phyloP scores from a whole-genome alignment of 192 early-diverging fungal genomes.

The Linnemannia elongata region DNA sequence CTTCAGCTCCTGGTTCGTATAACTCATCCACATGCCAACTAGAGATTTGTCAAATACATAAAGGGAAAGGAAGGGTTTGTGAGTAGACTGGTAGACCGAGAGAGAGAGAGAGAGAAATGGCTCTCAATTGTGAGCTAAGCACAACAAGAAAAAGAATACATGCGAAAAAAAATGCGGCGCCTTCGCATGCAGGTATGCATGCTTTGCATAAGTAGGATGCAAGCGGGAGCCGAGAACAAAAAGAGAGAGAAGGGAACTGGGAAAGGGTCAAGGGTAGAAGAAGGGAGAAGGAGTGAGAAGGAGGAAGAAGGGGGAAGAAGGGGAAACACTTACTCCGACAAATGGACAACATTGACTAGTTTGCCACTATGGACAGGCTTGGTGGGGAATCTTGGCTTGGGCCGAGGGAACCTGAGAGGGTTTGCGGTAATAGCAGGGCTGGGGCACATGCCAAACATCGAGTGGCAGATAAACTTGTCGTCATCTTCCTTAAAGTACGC shows the following conservation, averaged over 20 bases:
- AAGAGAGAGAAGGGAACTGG: not conserved
- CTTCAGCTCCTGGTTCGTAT: conserved; percentile 50
- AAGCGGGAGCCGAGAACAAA: not conserved
- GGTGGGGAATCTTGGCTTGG: conserved; percentile 28
- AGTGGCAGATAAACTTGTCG: not conserved
- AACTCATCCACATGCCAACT: conserved; percentile 19
- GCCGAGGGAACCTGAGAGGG: conserved; percentile 49
- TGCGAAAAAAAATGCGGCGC: not conserved
- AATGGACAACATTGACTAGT: conserved; percentile 52
- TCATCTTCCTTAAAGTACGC: not conserved
- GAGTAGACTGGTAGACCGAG: not conserved
- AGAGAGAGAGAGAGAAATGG: not conserved
- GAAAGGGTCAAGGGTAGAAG: not conserved
- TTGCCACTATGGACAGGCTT: conserved; percentile 2
- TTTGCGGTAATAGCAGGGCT: not conserved
- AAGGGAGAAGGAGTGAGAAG: not conserved
- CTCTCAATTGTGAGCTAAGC: conserved; percentile 4
- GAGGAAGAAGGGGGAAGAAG: conserved; percentile 9
- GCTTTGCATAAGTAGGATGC: not conserved
- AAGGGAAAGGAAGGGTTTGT: not conserved
- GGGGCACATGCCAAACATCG: not conserved
- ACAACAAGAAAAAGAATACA: not conserved
- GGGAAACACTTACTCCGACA: conserved; percentile 57
- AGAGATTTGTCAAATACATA: not conserved
- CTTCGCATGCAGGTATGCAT: conserved; percentile 4